Evolutionary conservation across 495 filamentous ascomycete genomes (phyloP), one percentile per base, ranked within the genome.

Genomic region (Lepraria neglecta): DNA sequence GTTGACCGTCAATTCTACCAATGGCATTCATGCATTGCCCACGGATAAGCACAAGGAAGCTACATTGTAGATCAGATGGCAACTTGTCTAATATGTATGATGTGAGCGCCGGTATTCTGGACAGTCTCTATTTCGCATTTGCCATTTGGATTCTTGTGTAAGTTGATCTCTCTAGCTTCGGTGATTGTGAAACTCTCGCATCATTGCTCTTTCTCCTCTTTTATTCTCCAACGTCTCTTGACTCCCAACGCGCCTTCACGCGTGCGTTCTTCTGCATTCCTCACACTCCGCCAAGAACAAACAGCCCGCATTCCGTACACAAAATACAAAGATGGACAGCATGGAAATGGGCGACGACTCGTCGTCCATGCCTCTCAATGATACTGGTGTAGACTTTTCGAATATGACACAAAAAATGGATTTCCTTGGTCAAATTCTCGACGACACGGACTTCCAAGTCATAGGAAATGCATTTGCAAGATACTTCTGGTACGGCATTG

Each of bases 401-500:
- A 60, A 60, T 15, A 21, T 17, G 40, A 60, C 48, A 12, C 58
- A 60, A 30, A 47, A 47, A 21, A 42, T 52, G 38, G 47, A 60
- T 44, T 60, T 60, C 15, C 17, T 60, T 6, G n/a, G n/a, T 3
- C 24, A 52, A 14, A 52, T 60, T 4, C 47, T 60, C 9, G 47
- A 76, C 73, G 74, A 71, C 67, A 65, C 62, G 67, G 46, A 79
- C 77, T 76, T 74, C 72, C 68, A 80, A 76, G 72, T 60, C 6
- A 52, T 80, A 79, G 59, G 72, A 79, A 64, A 74, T 79, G 56
- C 86, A 84, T 60, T 52, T 44, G 58, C 58, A 15, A 60, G 58
- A 27, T 53, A 60, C 48, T 60, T 60, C 68, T 86, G 83, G 83
- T 77, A 75, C 6, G 77, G 84, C 15, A 75, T 82, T 19, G 83